These are phyloP conservation scores for Avena sativa DNA, from an alignment of 176 grass and related monocot species.

Conservation along the genomic window DNA sequence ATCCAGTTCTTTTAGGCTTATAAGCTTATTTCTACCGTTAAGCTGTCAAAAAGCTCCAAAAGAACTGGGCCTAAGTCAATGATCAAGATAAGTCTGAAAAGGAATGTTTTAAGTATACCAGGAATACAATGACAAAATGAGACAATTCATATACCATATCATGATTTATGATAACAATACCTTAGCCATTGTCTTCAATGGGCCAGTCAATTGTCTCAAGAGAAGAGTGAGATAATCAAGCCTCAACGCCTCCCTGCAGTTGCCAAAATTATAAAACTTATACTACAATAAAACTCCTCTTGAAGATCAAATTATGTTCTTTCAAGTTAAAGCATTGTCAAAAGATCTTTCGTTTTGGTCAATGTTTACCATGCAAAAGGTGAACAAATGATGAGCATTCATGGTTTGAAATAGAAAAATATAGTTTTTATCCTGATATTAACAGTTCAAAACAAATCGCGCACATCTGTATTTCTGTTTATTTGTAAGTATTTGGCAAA, in stretches of 20 bases:
- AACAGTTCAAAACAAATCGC: too few species aligned
- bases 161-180: slow-evolving; percentile 55
- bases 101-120: slow-evolving; percentile 18
- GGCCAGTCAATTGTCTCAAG: slow-evolving; percentile 71
- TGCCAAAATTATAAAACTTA: slow-evolving; percentile 42
- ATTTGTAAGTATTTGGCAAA: too few species aligned
- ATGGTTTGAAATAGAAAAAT: slow-evolving; percentile 16
- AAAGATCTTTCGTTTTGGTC: background rate
- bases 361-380: background rate
- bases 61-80: background rate
- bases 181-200: slow-evolving; percentile 79
- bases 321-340: slow-evolving; percentile 15
- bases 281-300: background rate
- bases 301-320: background rate
- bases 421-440: slow-evolving; percentile 16
- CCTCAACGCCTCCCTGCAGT: slow-evolving; percentile 79
- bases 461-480: too few species aligned
- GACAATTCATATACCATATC: slow-evolving; percentile 25
- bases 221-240: slow-evolving; percentile 86
- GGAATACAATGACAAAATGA: slow-evolving; percentile 14
- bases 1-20: too few species aligned
- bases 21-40: too few species aligned
- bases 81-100: background rate
- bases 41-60: too few species aligned
- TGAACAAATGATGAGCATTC: background rate